These are phyloP conservation scores for Coniochaeta sp. DNA, from an alignment of 2,329 filamentous ascomycete genomes.

Conservation along the genomic window DNA sequence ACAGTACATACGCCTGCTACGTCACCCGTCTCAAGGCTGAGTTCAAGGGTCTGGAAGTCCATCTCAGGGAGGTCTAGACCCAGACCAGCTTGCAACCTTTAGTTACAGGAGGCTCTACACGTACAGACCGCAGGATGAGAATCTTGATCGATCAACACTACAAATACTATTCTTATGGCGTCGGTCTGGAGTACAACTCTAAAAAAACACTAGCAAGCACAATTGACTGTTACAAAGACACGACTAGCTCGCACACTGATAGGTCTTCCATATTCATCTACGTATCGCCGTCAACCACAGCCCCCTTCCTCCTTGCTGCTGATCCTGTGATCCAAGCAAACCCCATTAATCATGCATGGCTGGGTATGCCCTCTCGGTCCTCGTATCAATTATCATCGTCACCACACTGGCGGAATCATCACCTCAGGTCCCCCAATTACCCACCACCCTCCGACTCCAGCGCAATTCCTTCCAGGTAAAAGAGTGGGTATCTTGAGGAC, in stretches of 20 bases:
- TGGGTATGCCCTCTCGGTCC: neutral
- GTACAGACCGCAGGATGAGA: no score
- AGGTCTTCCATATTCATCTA: neutral
- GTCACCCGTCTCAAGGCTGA: no score
- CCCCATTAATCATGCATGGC: neutral
- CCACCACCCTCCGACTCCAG: neutral
- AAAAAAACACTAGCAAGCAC: neutral
- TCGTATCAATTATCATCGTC: neutral
- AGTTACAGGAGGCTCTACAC: no score
- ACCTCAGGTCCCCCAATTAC: neutral
- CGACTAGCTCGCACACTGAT: neutral
- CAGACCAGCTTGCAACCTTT: no score
- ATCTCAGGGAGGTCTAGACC: no score
- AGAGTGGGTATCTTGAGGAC: constrained; percentile 1
- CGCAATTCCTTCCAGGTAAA: neutral
- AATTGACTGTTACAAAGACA: neutral
- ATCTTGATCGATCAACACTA: no score
- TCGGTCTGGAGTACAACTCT: no score
- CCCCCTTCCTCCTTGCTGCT: neutral
- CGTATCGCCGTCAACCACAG: neutral
- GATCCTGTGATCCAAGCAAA: neutral
- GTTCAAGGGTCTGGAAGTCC: no score
- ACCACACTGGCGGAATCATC: neutral
- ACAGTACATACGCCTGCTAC: no score
- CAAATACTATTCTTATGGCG: no score